phyloP scores from a whole-genome alignment of 2,329 filamentous ascomycete genomes.

The Setomelanomma holmii region DNA sequence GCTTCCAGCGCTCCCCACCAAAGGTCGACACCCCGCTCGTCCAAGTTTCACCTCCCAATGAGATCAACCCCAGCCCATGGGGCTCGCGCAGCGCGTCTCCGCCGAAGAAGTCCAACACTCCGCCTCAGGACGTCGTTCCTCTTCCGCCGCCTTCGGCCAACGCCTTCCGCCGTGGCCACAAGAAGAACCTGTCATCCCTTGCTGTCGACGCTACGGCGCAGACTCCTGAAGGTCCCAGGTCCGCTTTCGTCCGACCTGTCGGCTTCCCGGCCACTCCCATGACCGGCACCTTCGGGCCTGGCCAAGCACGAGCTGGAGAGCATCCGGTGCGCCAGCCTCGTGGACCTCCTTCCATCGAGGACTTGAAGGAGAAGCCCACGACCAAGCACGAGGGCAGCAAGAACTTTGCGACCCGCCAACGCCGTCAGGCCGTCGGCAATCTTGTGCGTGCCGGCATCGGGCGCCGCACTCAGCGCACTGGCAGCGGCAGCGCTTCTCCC shows the following conservation, averaged over 20 bases:
- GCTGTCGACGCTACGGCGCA: constrained; percentile 65
- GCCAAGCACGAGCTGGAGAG: constrained; percentile 90
- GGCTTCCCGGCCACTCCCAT: constrained; percentile 80
- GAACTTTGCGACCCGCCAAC: constrained; percentile 94
- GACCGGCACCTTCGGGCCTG: constrained; percentile 88
- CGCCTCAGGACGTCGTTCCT: constrained; percentile 72
- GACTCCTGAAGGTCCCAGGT: constrained; percentile 72
- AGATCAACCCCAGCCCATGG: constrained; percentile 59
- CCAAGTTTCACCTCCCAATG: constrained; percentile 81
- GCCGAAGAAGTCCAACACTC: constrained; percentile 69
- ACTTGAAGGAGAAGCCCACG: constrained; percentile 87
- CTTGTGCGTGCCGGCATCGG: constrained; percentile 88
- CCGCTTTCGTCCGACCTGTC: constrained; percentile 61
- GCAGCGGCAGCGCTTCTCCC: constrained; percentile 82
- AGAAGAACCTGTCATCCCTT: constrained; percentile 80
- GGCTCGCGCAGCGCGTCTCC: constrained; percentile 69
- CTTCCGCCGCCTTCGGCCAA: constrained; percentile 88
- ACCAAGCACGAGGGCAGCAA: constrained; percentile 93
- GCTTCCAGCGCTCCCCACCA: constrained; percentile 46
- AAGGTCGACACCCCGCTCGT: constrained; percentile 63
- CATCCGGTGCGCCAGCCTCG: constrained; percentile 93
- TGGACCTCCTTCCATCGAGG: constrained; percentile 88
- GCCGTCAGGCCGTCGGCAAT: constrained; percentile 89
- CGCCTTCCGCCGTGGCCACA: constrained; percentile 91
- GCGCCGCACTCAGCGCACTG: constrained; percentile 74